Conservation (phyloP, 176 grass and related monocot species). For the Cocos nucifera region DNA sequence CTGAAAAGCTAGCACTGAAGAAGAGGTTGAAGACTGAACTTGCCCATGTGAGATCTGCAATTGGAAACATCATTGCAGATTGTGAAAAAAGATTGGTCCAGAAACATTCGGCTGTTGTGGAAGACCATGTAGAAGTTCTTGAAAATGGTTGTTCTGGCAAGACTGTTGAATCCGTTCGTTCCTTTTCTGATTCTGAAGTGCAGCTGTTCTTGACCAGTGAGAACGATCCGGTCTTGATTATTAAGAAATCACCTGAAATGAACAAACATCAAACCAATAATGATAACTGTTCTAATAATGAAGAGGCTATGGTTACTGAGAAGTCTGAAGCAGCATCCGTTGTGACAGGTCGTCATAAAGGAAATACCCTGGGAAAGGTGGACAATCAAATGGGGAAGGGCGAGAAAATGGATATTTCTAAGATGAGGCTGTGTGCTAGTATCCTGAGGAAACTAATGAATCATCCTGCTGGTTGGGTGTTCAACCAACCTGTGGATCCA, state of each 20-base stretch:
- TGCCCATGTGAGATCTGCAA: constrained; percentile 2
- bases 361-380: background rate
- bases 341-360: constrained; percentile 11
- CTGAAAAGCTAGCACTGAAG: constrained; percentile 3
- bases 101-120: background rate
- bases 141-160: too few species aligned
- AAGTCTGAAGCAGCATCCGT: constrained; percentile 24
- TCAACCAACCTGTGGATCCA: constrained; percentile 71
- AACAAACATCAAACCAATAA: constrained; percentile 8
- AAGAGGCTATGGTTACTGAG: constrained; percentile 12
- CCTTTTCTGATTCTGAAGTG: background rate
- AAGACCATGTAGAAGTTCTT: too few species aligned
- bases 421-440: constrained; percentile 42
- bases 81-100: constrained; percentile 1
- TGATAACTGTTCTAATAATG: constrained; percentile 13
- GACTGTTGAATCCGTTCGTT: too few species aligned
- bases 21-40: constrained; percentile 9
- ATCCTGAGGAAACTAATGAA: constrained; percentile 61
- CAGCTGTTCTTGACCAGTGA: constrained; percentile 5
- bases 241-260: constrained; percentile 29
- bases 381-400: constrained; percentile 17
- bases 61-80: constrained; percentile 5
- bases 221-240: constrained; percentile 6
- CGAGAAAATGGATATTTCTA: constrained; percentile 45
- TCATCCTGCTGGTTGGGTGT: constrained; percentile 59